Evolutionary conservation across 1,284 basidiomycete species (phyloP).

Genomic region (Cutaneotrichosporon arboriforme): DNA sequence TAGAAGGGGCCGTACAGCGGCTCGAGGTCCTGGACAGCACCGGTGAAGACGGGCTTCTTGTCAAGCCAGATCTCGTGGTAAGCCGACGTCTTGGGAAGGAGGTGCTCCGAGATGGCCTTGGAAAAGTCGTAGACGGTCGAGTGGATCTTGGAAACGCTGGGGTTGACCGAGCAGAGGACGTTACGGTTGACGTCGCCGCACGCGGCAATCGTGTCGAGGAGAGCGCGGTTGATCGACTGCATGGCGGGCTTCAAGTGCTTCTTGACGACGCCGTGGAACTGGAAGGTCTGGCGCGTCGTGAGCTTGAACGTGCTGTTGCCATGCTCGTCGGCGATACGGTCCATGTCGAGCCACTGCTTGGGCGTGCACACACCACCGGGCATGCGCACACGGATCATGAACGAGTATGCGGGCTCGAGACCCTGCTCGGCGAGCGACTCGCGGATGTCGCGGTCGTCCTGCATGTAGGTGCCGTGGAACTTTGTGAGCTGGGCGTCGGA

Average conservation of each 20-base stretch:
- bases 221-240: slow-evolving; percentile 85
- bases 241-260: slow-evolving; percentile 91
- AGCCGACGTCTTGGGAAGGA: slow-evolving; percentile 84
- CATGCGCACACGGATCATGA: slow-evolving; percentile 98
- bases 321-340: slow-evolving; percentile 91
- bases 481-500: slow-evolving; percentile 94
- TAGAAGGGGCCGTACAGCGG: slow-evolving; percentile 97
- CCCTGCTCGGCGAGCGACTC: slow-evolving; percentile 92
- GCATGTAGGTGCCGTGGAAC: slow-evolving; percentile 97
- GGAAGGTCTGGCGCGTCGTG: slow-evolving; percentile 98
- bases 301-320: slow-evolving; percentile 94
- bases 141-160: slow-evolving; percentile 78
- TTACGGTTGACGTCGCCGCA: slow-evolving; percentile 92
- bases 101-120: slow-evolving; percentile 76
- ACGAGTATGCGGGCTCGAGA: slow-evolving; percentile 90
- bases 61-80: slow-evolving; percentile 99
- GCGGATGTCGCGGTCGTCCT: slow-evolving; percentile 96
- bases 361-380: slow-evolving; percentile 91
- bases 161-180: slow-evolving; percentile 88
- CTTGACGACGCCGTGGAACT: slow-evolving; percentile 98
- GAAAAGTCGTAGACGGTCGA: slow-evolving; percentile 77
- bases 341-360: slow-evolving; percentile 90
- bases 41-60: slow-evolving; percentile 87
- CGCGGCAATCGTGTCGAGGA: slow-evolving; percentile 94
- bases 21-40: slow-evolving; percentile 87